Conservation (phyloP, 2,329 filamentous ascomycete genomes). For the Didymella pomorum region DNA sequence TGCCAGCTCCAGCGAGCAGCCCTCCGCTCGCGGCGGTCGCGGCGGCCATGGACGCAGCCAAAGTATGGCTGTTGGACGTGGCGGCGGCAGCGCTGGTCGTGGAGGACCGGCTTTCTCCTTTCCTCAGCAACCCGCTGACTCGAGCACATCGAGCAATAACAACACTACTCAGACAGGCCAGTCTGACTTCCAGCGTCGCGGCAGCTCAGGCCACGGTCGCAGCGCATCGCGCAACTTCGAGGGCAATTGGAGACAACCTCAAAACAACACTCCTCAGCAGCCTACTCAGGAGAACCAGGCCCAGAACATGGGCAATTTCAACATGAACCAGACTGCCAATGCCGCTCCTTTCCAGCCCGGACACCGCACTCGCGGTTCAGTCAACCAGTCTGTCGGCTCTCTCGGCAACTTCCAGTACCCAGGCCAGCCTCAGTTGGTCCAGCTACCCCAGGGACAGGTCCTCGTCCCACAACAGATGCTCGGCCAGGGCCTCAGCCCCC, state of each 20-base stretch:
- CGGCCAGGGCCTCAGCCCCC: conserved; percentile 84
- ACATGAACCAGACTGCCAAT: conserved; percentile 74
- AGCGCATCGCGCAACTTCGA: conserved; percentile 94
- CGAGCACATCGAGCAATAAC: conserved; percentile 49
- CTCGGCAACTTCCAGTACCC: conserved; percentile 91
- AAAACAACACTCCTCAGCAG: conserved; percentile 59
- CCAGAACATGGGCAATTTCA: conserved; percentile 67
- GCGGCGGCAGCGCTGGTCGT: conserved; percentile 67
- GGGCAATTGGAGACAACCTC: conserved; percentile 94
- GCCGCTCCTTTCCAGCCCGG: conserved; percentile 86
- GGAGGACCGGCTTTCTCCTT: conserved; percentile 79
- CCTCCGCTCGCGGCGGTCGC: conserved; percentile 52
- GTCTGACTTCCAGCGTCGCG: conserved; percentile 76
- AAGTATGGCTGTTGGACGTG: conserved; percentile 81
- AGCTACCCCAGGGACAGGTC: conserved; percentile 83
- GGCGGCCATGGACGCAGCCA: conserved; percentile 79
- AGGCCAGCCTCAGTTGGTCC: conserved; percentile 84
- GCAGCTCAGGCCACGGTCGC: conserved; percentile 80
- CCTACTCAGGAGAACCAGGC: conserved; percentile 58
- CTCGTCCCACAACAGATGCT: conserved; percentile 85
- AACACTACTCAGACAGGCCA: conserved; percentile 52
- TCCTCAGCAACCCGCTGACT: conserved; percentile 64
- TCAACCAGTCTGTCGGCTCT: conserved; percentile 82
- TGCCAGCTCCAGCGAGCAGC: conserved; percentile 40
- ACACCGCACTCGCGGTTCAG: conserved; percentile 83